Evolutionary conservation across 108 stramenopile species (phyloP).

Genomic region (Chaetoceros tenuissimus): DNA sequence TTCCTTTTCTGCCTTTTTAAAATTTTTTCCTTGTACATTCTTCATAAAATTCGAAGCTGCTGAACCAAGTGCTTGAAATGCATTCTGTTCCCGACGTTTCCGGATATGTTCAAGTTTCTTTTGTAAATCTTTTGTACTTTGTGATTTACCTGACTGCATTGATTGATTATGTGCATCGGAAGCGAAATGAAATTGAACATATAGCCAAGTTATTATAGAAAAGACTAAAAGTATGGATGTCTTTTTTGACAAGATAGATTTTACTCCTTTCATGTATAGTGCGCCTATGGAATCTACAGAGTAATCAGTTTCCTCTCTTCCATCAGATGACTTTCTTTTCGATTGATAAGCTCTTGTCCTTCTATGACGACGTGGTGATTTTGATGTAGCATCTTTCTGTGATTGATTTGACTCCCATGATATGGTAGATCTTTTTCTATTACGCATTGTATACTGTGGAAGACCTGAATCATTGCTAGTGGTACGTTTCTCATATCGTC

Average conservation of each 20-base stretch:
- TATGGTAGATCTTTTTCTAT: neutral
- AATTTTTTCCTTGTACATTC: conserved; percentile 11
- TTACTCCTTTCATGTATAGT: neutral
- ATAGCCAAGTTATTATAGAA: conserved; percentile 10
- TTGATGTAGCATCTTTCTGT: neutral
- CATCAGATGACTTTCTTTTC: neutral
- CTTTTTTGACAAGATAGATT: neutral
- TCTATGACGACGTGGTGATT: neutral
- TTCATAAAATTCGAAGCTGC: too few relatives aligned
- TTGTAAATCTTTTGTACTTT: conserved; percentile 4
- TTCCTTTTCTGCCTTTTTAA: conserved; percentile 13
- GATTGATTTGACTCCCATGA: neutral
- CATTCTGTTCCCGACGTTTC: conserved; percentile 16
- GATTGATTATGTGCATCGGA: conserved; percentile 4
- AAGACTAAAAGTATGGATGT: conserved; percentile 17
- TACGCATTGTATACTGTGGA: neutral
- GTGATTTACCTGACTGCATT: neutral
- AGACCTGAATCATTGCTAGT: too few relatives aligned
- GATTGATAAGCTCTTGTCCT: conserved; percentile 1
- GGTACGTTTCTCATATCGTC: too few relatives aligned
- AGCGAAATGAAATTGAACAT: conserved; percentile 14
- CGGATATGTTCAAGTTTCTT: conserved; percentile 12
- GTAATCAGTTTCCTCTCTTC: neutral
- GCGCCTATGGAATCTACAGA: neutral
- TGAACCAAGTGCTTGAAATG: conserved; percentile 18